Base-by-base conservation (phyloP, 345 rosid genomes). In the Toxicodendron radicans region DNA sequence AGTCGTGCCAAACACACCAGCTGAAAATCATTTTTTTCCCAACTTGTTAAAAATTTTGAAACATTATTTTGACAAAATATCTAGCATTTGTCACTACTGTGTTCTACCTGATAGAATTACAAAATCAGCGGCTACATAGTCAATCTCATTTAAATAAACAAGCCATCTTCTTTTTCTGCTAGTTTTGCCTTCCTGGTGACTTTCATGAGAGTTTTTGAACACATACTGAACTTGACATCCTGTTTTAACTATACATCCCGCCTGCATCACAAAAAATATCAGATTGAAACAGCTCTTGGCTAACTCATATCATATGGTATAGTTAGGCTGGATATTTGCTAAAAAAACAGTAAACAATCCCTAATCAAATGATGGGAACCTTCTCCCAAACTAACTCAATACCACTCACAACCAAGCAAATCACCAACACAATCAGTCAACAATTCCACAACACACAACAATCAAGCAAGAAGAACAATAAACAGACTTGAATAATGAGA, bases 1-100 rank as follows among this genome's bases (percentile, higher is more conserved):
- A 35, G 75, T 73, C n/a, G 83, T 83, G 53, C 88, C 88, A 9
- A 85, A 53, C 59, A 85, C 88, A 53, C 86, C 88, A 1, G 86
- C 83, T 81, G 80, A 27, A 32, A 7, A 20, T 64, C 10, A 72
- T 57, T 9, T 32, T 32, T 75, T 27, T 3, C 17, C 54, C 18
- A 45, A 32, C 17, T 43, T 6, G 52, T 66, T 63, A 74, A 58
- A 33, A 3, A 24, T 63, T 57, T 20, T 5, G 30, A 53, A 58
- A 38, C 10, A 14, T 60, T 16, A 32, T 61, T 18, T 17, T 43
- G 16, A 23, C 21, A 4, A 27, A 1, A 59, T 54, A 35, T 54
- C 57, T n/a, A 74, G 4, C 30, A 23, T 32, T 58, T 59, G 27
- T 11, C 23, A 21, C 30, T 12, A 56, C 23, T 46, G 57, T 30